Conservation (phyloP, 2,329 filamentous ascomycete species). For the Clonostachys sp. region DNA sequence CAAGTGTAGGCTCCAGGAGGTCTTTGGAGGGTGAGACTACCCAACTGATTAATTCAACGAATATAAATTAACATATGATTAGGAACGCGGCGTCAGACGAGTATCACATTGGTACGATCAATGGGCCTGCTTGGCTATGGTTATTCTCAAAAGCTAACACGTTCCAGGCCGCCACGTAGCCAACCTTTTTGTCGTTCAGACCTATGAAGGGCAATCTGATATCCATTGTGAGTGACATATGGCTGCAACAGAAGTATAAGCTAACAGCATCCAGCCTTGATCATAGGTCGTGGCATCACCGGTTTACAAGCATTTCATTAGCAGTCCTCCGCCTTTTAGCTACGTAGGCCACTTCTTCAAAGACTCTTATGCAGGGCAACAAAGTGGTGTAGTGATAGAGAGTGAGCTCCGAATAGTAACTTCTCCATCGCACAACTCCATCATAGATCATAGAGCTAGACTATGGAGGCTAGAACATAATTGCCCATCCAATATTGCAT, state of each 20-base stretch:
- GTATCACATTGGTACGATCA: conserved; percentile 67
- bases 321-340: not conserved
- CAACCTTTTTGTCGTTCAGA: conserved; percentile 88
- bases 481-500: too few species aligned
- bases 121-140: too few species aligned
- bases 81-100: conserved; percentile 87
- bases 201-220: conserved; percentile 89
- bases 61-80: conserved; percentile 19
- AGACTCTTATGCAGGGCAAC: too few species aligned
- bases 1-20: conserved; percentile 73
- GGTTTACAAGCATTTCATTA: not conserved
- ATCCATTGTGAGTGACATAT: conserved; percentile 50
- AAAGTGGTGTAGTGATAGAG: too few species aligned
- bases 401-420: too few species aligned
- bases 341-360: too few species aligned
- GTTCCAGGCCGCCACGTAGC: conserved; percentile 61
- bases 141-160: too few species aligned
- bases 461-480: too few species aligned
- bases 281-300: not conserved
- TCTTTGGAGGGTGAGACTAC: conserved; percentile 56
- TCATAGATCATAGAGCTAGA: too few species aligned
- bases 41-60: too few species aligned
- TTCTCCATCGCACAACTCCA: too few species aligned
- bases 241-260: too few species aligned
- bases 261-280: conserved; percentile 44